Evolutionary conservation across 1,284 basidiomycete species (phyloP), one percentile per base, ranked within the genome.

Genomic region (Heliocybe sulcata): DNA sequence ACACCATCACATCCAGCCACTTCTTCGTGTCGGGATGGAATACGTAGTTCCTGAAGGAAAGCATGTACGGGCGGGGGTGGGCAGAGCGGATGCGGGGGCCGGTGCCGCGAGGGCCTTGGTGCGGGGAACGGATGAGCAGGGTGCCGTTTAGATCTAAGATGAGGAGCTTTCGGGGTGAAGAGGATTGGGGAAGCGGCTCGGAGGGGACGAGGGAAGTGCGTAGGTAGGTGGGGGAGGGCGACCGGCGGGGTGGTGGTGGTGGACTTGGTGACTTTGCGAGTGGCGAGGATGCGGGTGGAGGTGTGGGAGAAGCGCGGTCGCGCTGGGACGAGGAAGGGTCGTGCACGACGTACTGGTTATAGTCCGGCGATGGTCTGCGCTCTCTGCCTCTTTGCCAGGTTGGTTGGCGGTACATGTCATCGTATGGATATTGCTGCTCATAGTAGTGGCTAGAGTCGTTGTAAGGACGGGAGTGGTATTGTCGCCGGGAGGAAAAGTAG

Each of bases 121-220:
- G 73, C 3, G 72, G 71, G 49, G 81, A 76, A 12, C 91, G 82
- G 35, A 82, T 74, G n/a, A 93, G 77, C 9, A 94, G 81, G 0
- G 89, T 87, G 3, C 91, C 91, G 63, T 94, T 94, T 48, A 94
- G 74, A 65, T 94, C 92, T 8, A 94, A 78, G 2, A 94, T 76
- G 51, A 94, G 75, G 0, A 93, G 79, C 66, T 91, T 91, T 19
- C 83, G 77, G 1, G 70, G 64, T 1, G 61, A 57, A 0, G 69
- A 45, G 1, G 76, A 68, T 25, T 73, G 67, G 0, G 60, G 42
- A 29, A 80, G 57, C 0, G 59, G 55, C 14, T 56, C 47, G 6
- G 70, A 67, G 1, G 62, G 45, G 23, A 58, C 55, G 11, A 57
- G 38, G 12, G 68, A 53, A 22, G 66, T 52, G 2, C 60, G 56